Conservation (phyloP, 2,329 filamentous ascomycete species). For the Talaromyces albobiverticillius region DNA sequence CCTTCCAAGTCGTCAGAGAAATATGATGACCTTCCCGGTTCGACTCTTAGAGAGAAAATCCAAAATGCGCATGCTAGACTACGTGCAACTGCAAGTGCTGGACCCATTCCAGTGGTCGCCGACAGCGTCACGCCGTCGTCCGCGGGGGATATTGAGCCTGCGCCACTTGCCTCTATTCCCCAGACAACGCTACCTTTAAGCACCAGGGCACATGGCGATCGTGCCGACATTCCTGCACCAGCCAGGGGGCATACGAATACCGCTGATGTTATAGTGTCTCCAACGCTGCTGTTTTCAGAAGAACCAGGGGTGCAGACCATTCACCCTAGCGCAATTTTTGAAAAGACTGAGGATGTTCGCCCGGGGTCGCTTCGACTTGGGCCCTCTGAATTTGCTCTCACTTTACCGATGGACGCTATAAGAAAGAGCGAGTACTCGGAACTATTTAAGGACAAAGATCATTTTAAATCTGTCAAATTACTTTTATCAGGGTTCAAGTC, state of each 20-base stretch:
- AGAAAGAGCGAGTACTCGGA: constrained; percentile 44
- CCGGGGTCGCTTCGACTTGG: constrained; percentile 36
- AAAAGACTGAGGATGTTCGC: constrained; percentile 21
- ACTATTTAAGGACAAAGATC: constrained; percentile 28
- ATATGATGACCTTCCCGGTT: constrained; percentile 27
- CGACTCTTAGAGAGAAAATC: constrained; percentile 31
- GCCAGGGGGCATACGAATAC: constrained; percentile 21
- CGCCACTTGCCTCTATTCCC: constrained; percentile 25
- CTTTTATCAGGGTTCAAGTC: constrained; percentile 25
- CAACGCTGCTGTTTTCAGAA: constrained; percentile 24
- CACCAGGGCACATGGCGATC: constrained; percentile 31
- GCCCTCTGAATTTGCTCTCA: constrained; percentile 38
- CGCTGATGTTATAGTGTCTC: constrained; percentile 26
- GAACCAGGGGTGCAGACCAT: constrained; percentile 31
- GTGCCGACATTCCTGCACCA: background rate
- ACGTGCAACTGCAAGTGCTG: constrained; percentile 20
- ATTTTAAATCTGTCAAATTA: constrained; percentile 26
- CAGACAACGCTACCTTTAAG: constrained; percentile 34
- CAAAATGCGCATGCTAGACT: constrained; percentile 28
- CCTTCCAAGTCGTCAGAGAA: constrained; percentile 24
- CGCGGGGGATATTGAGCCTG: constrained; percentile 38
- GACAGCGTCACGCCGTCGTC: constrained; percentile 42
- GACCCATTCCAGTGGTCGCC: constrained; percentile 20
- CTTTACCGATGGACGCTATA: constrained; percentile 43
- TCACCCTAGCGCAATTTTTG: constrained; percentile 35